Percentiles rank a stretch among this genome's conserved stretches.
These are phyloP conservation scores for Panicum virgatum DNA, from an alignment of 202 grass and related monocot genomes.

Conservation along the genomic window DNA sequence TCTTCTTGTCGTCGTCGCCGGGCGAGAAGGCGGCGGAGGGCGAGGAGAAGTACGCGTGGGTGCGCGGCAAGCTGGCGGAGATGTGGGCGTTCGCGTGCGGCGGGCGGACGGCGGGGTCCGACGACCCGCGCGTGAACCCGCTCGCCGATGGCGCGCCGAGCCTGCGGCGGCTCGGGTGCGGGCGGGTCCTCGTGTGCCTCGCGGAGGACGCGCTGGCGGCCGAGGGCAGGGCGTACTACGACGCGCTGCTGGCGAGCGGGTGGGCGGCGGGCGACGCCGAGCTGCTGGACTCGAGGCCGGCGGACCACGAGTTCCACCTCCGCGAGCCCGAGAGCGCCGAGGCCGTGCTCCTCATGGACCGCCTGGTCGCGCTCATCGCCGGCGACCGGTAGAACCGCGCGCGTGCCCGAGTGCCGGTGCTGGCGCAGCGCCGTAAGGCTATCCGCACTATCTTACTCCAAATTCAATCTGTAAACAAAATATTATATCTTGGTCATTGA, in stretches of 20 bases:
- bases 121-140: constrained; percentile 59
- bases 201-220: constrained; percentile 49
- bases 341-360: constrained; percentile 40
- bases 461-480: too few species aligned
- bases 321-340: constrained; percentile 28
- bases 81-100: constrained; percentile 54
- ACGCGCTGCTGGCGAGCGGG: constrained; percentile 46
- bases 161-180: constrained; percentile 49
- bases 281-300: constrained; percentile 40
- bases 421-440: too few species aligned
- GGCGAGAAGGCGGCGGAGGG: background rate
- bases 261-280: constrained; percentile 41
- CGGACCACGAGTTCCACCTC: constrained; percentile 57
- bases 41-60: background rate
- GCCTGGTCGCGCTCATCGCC: background rate
- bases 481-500: too few species aligned
- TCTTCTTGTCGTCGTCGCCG: constrained; percentile 33
- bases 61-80: constrained; percentile 42
- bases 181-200: constrained; percentile 34
- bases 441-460: too few species aligned
- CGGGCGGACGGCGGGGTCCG: constrained; percentile 27
- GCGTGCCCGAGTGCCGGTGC: too few species aligned
- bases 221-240: constrained; percentile 47
- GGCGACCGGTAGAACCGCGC: background rate
- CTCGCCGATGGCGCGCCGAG: constrained; percentile 34